phyloP scores from a whole-genome alignment of 176 grass and related monocot species.

The Cocos nucifera region DNA sequence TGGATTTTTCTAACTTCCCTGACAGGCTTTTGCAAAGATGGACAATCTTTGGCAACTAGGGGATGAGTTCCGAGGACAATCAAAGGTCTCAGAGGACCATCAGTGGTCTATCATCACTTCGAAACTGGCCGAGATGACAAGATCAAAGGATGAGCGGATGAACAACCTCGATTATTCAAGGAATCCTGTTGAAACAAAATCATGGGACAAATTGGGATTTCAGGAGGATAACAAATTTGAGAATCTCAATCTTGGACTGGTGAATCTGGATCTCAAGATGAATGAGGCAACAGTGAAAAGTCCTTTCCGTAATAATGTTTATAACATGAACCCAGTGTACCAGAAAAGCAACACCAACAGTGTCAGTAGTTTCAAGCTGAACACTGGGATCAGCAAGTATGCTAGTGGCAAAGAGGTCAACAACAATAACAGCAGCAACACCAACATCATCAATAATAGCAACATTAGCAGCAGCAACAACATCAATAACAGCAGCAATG shows the following conservation, averaged over 20 bases:
- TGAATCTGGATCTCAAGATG: constrained; percentile 80
- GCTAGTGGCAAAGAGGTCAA: constrained; percentile 53
- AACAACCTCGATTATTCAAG: constrained; percentile 63
- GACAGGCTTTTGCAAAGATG: constrained; percentile 36
- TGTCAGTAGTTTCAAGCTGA: constrained; percentile 64
- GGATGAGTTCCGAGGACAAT: constrained; percentile 79
- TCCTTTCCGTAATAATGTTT: constrained; percentile 27
- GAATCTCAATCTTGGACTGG: constrained; percentile 62
- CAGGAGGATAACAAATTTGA: constrained; percentile 63
- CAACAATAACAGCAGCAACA: constrained; percentile 27
- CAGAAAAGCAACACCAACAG: constrained; percentile 49
- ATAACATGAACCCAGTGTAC: constrained; percentile 34
- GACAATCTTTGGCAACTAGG: constrained; percentile 89
- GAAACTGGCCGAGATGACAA: constrained; percentile 80
- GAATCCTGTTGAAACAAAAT: constrained; percentile 45
- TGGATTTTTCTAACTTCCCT: not conserved
- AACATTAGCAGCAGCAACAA: constrained; percentile 25
- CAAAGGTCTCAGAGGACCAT: constrained; percentile 71
- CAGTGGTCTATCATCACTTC: constrained; percentile 97
- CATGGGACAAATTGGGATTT: constrained; percentile 62
- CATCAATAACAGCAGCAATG: constrained; percentile 36
- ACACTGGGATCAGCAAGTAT: constrained; percentile 60
- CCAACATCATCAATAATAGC: constrained; percentile 29
- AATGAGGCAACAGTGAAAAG: constrained; percentile 58
- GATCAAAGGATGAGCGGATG: constrained; percentile 51